Evolutionary conservation across 164 flowering plant species (phyloP).

Genomic region (Tinospora cordifolia): DNA sequence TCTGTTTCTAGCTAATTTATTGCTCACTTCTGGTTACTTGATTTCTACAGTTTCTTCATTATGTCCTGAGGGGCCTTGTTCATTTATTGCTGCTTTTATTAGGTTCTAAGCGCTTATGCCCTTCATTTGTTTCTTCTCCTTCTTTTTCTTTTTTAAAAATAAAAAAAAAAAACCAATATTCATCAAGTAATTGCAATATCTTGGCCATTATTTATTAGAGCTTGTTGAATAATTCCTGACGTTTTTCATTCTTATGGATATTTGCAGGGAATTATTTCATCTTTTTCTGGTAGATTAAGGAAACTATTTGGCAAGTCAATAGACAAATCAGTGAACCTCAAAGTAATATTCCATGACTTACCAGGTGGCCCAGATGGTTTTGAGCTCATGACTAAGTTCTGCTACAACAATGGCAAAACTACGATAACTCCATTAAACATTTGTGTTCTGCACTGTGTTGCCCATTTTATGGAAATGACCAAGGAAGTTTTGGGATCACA

Average conservation of each 20-base stretch:
- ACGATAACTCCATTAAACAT: conserved; percentile 38
- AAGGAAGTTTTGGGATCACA: conserved; percentile 10
- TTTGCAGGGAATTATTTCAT: conserved; percentile 37
- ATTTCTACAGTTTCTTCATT: conserved; percentile 11
- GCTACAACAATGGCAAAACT: conserved; percentile 41
- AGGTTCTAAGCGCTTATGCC: conserved; percentile 18
- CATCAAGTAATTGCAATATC: not conserved
- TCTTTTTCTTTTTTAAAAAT: no score
- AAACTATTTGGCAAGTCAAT: conserved; percentile 28
- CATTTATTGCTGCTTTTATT: conserved; percentile 25
- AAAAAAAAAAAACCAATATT: no score
- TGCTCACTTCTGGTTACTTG: conserved; percentile 6
- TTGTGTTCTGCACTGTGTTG: conserved; percentile 30
- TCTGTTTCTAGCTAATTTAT: not conserved
- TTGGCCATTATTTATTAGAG: not conserved
- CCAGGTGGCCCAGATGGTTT: conserved; percentile 64
- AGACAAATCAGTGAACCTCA: conserved; percentile 16
- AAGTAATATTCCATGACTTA: conserved; percentile 45
- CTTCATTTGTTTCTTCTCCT: conserved; percentile 12
- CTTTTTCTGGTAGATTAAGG: conserved; percentile 36
- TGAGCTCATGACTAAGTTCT: conserved; percentile 55
- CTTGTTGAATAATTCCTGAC: conserved; percentile 2
- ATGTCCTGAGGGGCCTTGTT: conserved; percentile 9
- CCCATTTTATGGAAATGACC: conserved; percentile 51
- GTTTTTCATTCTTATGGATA: not conserved